These are phyloP conservation scores for Penicillium coffeae DNA, from an alignment of 495 filamentous ascomycete species.

Conservation along the genomic window DNA sequence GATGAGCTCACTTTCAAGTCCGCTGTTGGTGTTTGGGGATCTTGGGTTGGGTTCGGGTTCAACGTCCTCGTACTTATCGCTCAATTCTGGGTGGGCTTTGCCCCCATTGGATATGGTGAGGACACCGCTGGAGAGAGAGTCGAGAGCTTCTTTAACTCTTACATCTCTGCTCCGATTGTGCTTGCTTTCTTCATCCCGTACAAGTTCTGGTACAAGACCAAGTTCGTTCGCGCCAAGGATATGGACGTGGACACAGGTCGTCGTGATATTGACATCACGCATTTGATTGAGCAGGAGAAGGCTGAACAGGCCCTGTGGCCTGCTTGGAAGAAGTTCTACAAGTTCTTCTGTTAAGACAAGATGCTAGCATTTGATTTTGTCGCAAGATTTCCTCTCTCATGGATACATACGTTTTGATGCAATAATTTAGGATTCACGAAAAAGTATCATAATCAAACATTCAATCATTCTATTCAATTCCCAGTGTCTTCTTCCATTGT, in stretches of 20 bases:
- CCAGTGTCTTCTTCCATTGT: too few relatives aligned
- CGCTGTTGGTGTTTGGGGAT: conserved; percentile 76
- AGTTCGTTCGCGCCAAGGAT: conserved; percentile 57
- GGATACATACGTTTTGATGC: too few relatives aligned
- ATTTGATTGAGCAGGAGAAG: conserved; percentile 71
- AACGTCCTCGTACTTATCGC: conserved; percentile 81
- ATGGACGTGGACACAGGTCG: conserved; percentile 91
- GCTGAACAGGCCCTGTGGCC: conserved; percentile 73
- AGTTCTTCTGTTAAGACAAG: conserved; percentile 48
- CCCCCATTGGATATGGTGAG: conserved; percentile 59
- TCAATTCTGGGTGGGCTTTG: conserved; percentile 90
- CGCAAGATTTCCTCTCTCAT: too few relatives aligned
- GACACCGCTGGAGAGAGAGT: conserved; percentile 42
- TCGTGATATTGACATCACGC: conserved; percentile 74
- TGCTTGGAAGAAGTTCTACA: conserved; percentile 74
- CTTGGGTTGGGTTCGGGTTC: conserved; percentile 76
- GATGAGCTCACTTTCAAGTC: conserved; percentile 77
- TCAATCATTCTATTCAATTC: too few relatives aligned
- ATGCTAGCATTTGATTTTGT: neutral
- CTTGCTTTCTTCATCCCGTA: conserved; percentile 70
- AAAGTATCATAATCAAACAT: too few relatives aligned
- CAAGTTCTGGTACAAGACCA: conserved; percentile 72
- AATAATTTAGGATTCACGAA: too few relatives aligned
- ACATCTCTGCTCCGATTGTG: conserved; percentile 82
- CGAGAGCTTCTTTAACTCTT: conserved; percentile 69